A percentile compares a stretch with the other conserved stretches of the same genome.
Evolutionary conservation across 1,284 basidiomycete genomes (phyloP).

Genomic region (Testicularia cyperi): DNA sequence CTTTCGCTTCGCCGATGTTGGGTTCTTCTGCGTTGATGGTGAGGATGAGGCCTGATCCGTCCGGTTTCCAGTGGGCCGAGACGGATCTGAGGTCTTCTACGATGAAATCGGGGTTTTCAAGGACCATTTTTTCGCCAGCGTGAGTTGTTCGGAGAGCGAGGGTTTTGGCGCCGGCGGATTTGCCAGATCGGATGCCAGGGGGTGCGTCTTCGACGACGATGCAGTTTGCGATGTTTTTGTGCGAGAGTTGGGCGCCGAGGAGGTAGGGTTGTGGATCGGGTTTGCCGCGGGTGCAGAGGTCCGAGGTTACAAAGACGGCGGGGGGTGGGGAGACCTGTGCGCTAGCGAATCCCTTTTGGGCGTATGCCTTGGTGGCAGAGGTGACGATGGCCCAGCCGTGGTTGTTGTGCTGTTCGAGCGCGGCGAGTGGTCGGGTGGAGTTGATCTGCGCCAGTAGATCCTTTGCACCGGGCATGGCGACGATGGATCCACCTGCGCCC

Average conservation of each 20-base stretch:
- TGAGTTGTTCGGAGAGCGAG: constrained; percentile 55
- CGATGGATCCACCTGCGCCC: constrained; percentile 43
- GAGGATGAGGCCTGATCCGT: constrained; percentile 37
- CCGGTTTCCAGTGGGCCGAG: constrained; percentile 44
- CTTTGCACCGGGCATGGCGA: constrained; percentile 56
- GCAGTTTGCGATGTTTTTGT: constrained; percentile 42
- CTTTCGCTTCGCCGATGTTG: constrained; percentile 28
- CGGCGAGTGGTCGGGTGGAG: constrained; percentile 6
- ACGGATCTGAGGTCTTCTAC: constrained; percentile 53
- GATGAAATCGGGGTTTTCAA: constrained; percentile 51
- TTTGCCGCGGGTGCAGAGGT: constrained; percentile 52
- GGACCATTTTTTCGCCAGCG: constrained; percentile 44
- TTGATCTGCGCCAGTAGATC: constrained; percentile 48
- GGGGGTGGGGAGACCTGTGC: constrained; percentile 34
- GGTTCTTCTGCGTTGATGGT: constrained; percentile 48
- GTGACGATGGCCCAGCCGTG: constrained; percentile 60
- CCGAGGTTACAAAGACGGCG: constrained; percentile 51
- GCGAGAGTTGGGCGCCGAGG: constrained; percentile 42
- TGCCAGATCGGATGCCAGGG: constrained; percentile 51
- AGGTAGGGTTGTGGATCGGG: constrained; percentile 58
- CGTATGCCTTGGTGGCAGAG: constrained; percentile 56
- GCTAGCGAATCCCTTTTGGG: constrained; percentile 49
- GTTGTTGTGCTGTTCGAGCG: constrained; percentile 8
- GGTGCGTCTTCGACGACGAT: constrained; percentile 59
- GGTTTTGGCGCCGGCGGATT: constrained; percentile 51